phyloP scores from a whole-genome alignment of 768 basidiomycete species.

The Amanita phalloides region DNA sequence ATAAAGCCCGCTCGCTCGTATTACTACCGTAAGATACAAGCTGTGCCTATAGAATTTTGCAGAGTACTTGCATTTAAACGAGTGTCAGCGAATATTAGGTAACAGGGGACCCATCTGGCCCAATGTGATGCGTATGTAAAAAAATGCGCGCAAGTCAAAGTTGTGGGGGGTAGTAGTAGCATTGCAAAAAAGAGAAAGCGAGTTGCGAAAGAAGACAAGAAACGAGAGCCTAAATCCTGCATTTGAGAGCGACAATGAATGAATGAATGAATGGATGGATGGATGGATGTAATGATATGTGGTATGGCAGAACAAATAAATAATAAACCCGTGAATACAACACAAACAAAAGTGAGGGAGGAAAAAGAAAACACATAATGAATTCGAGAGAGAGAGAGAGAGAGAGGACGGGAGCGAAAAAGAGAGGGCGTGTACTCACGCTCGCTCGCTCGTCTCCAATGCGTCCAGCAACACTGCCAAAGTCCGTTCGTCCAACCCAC shows the following conservation, averaged over 20 bases:
- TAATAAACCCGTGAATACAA: too few species aligned
- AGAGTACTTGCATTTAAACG: neutral
- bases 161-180: neutral
- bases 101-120: neutral
- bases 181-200: too few species aligned
- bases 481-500: slow-evolving; percentile 4
- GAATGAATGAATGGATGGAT: too few species aligned
- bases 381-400: neutral
- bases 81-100: neutral
- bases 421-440: neutral
- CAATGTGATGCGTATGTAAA: neutral
- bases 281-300: too few species aligned
- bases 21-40: neutral
- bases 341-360: too few species aligned
- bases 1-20: neutral
- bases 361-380: too few species aligned
- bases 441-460: neutral
- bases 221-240: neutral
- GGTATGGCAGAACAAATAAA: too few species aligned
- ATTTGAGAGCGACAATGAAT: too few species aligned
- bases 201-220: neutral
- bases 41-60: too few species aligned
- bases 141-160: too few species aligned
- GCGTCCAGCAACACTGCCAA: neutral
- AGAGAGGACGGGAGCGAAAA: neutral